Evolutionary conservation across 306 rosid genomes (phyloP).

Genomic region (Castanea sativa): DNA sequence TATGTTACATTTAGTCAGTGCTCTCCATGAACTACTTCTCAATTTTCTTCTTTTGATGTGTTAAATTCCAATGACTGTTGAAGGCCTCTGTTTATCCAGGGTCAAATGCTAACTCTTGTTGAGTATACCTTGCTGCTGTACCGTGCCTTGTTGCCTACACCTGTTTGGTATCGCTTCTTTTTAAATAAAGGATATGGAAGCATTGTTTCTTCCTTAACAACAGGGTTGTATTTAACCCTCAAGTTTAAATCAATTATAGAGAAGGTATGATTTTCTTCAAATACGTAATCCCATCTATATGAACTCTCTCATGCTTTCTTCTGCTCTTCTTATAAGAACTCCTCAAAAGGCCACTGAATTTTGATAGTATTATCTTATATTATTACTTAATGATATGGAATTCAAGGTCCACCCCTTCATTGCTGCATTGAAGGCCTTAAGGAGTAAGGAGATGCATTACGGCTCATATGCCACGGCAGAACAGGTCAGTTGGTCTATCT

Average conservation of each 20-base stretch:
- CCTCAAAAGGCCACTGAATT: not conserved
- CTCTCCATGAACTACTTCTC: not conserved
- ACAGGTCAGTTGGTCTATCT: constrained; percentile 54
- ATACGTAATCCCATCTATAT: not conserved
- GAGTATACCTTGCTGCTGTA: constrained; percentile 83
- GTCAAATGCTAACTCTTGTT: constrained; percentile 87
- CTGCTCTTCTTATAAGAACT: not conserved
- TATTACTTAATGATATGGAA: not conserved
- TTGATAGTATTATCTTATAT: not conserved
- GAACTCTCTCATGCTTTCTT: not conserved
- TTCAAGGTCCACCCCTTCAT: constrained; percentile 81
- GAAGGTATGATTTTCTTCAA: constrained; percentile 51
- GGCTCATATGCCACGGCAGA: constrained; percentile 95
- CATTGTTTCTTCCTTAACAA: constrained; percentile 84
- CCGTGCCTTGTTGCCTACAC: constrained; percentile 93
- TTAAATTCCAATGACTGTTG: constrained; percentile 21
- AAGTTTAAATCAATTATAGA: constrained; percentile 95
- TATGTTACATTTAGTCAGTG: not conserved
- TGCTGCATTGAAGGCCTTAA: constrained; percentile 79
- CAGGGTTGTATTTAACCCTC: constrained; percentile 90
- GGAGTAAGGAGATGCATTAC: constrained; percentile 91
- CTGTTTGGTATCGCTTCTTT: constrained; percentile 97
- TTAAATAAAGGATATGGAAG: constrained; percentile 97
- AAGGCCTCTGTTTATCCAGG: constrained; percentile 47
- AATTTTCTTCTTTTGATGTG: not conserved